These are phyloP conservation scores for Mycena leptocephala DNA, from an alignment of 768 basidiomycete genomes.

Conservation along the genomic window DNA sequence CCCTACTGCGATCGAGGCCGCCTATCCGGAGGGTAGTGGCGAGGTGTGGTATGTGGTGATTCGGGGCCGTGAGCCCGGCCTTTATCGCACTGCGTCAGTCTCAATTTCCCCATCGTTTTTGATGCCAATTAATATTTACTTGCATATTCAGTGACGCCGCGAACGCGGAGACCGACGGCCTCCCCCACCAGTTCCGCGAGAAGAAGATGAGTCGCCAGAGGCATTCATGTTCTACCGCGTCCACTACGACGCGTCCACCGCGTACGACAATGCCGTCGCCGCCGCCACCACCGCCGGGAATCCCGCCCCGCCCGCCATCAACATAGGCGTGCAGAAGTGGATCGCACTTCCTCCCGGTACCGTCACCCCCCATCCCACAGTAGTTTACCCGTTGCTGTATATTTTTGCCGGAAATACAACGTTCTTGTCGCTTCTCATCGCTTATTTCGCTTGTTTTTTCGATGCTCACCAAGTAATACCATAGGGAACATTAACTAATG, in stretches of 20 bases:
- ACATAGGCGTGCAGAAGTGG: neutral
- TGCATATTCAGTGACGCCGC: neutral
- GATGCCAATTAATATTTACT: neutral
- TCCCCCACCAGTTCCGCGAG: neutral
- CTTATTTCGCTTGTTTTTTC: too few relatives aligned
- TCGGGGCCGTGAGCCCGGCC: neutral
- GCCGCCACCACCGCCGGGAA: neutral
- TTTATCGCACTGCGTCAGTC: neutral
- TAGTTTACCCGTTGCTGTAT: neutral
- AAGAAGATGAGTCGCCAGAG: neutral
- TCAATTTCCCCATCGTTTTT: neutral
- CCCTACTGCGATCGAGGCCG: neutral
- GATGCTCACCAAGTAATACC: too few relatives aligned
- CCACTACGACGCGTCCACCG: neutral
- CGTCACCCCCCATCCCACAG: neutral
- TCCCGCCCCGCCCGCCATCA: neutral
- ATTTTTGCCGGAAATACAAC: too few relatives aligned
- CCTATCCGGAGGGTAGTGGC: neutral
- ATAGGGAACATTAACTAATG: too few relatives aligned
- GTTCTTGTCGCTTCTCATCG: too few relatives aligned
- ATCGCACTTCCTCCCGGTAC: neutral
- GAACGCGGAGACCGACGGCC: neutral
- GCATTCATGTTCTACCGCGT: neutral
- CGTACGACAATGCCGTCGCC: neutral
- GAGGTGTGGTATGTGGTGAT: slow-evolving; percentile 13